Conservation (phyloP, 805 yeast genomes). For the Wickerhamomyces bisporus region DNA sequence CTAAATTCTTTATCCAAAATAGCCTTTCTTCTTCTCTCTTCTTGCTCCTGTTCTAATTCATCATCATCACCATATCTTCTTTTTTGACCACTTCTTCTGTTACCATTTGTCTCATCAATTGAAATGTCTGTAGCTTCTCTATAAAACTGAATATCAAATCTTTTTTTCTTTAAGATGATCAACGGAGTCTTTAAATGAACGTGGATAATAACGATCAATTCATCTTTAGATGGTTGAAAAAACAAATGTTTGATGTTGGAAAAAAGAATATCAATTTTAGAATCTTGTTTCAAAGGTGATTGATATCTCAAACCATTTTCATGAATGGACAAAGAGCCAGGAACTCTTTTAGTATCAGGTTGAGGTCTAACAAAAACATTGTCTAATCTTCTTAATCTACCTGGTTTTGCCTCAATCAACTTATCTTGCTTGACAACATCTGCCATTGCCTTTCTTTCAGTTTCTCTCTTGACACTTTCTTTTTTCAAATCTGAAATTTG, state of each 20-base stretch:
- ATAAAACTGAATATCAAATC: slow-evolving; percentile 92
- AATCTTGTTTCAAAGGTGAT: slow-evolving; percentile 79
- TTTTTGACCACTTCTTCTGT: slow-evolving; percentile 65
- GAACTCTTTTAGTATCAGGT: slow-evolving; percentile 93
- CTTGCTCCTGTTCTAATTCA: slow-evolving; percentile 97
- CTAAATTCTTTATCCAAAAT: slow-evolving; percentile 89
- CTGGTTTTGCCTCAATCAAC: slow-evolving; percentile 73
- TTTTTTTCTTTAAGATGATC: slow-evolving; percentile 92
- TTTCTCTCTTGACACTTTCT: slow-evolving; percentile 84
- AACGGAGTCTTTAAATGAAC: slow-evolving; percentile 89
- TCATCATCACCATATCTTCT: slow-evolving; percentile 96
- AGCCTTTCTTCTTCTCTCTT: slow-evolving; percentile 89
- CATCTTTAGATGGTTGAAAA: slow-evolving; percentile 95
- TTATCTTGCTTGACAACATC: slow-evolving; percentile 93
- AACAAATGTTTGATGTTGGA: slow-evolving; percentile 89
- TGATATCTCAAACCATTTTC: slow-evolving; percentile 95
- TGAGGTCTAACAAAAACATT: slow-evolving; percentile 90
- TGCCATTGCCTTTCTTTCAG: slow-evolving; percentile 84
- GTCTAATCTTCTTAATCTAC: slow-evolving; percentile 83
- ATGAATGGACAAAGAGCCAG: slow-evolving; percentile 87
- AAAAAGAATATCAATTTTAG: slow-evolving; percentile 80
- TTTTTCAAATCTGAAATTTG: slow-evolving; percentile 90
- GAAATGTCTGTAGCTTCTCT: slow-evolving; percentile 95
- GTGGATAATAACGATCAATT: slow-evolving; percentile 86
- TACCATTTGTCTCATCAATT: slow-evolving; percentile 94